Base-by-base conservation (phyloP, 2,329 filamentous ascomycete species). In the Chaetomium sp. region DNA sequence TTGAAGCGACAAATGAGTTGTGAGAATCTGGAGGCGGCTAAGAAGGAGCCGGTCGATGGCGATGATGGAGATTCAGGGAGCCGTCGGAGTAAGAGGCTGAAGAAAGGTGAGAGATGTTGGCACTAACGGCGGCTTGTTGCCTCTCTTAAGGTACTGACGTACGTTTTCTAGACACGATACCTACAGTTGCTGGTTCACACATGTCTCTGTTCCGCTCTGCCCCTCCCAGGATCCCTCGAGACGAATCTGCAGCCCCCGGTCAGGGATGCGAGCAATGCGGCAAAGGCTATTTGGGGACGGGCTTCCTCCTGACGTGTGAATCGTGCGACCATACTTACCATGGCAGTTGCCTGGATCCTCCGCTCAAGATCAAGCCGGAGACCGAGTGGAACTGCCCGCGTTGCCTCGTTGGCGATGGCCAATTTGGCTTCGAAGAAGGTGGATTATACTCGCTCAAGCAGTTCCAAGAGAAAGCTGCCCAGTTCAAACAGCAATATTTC, bases 341-440 rank as follows among this genome's bases (percentile, higher is more conserved):
- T 68, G 88, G 87, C 64, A 79, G 84, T 57, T 99, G 94, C 66
- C 80, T 97, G 19, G 94, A 99, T 61, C 92, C 91, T 37, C 89
- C 88, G 1, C 74, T 95, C 44, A 87, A 86, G 64, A 76, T 80
- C 7, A 84, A 87, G 61, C 90, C 91, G 0, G 88, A 94, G 32
- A 80, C 85, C 52, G 94, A 97, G 67, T 99, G 94, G 94, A 92
- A 97, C 68, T 99, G 94, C 64, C 88, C 94, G 0, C 84, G 91
- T 66, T 99, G 94, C 69, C 81, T 99, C 33, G 94, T 99, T 32
- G 94, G 94, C 47, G 95, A 95, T 55, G 91, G 92, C 41, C 91
- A 97, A 62, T 99, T 96, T 66, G 94, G 94, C 0, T 99, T 99
- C 59, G 92, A 97, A 68, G 94, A 99, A 70, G 94, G 94, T 32